These are phyloP conservation scores for Trypanosoma lewisi DNA, from an alignment of 208 protist genomes.

Conservation along the genomic window DNA sequence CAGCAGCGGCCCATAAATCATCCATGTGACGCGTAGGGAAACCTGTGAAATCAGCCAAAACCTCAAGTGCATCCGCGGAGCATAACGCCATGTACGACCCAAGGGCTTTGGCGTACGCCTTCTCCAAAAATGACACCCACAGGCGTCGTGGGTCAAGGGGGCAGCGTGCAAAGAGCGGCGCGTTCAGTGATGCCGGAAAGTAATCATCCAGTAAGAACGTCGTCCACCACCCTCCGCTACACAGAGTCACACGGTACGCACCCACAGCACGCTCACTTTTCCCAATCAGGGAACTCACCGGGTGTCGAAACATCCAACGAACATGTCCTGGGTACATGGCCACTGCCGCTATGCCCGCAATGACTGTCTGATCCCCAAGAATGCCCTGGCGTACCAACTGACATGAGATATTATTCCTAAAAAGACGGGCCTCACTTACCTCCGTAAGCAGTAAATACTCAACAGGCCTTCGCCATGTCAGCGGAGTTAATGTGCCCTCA, in stretches of 20 bases:
- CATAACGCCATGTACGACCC: conserved; percentile 76
- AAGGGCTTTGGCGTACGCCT: conserved; percentile 84
- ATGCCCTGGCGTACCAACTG: conserved; percentile 10
- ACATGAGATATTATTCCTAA: conserved; percentile 13
- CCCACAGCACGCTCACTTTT: conserved; percentile 18
- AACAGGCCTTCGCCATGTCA: conserved; percentile 17
- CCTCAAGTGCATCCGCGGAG: conserved; percentile 51
- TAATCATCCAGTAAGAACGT: conserved; percentile 31
- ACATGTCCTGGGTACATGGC: conserved; percentile 11
- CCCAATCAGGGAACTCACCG: not conserved
- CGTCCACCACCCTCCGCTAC: conserved; percentile 25
- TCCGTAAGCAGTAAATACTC: conserved; percentile 12
- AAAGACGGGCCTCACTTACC: conserved; percentile 6
- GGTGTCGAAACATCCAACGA: conserved; percentile 20
- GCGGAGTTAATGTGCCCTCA: not conserved
- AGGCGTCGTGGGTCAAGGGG: conserved; percentile 52
- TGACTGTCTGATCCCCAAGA: conserved; percentile 12
- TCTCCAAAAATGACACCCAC: conserved; percentile 78
- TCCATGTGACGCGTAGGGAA: conserved; percentile 49
- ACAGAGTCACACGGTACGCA: conserved; percentile 25
- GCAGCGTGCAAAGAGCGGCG: conserved; percentile 47
- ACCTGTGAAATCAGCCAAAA: conserved; percentile 66
- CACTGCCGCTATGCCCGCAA: conserved; percentile 13
- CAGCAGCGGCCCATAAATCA: conserved; percentile 30
- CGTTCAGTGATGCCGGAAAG: conserved; percentile 16